A percentile compares a stretch with the other conserved stretches of the same genome.
These are phyloP conservation scores for Trichoderma sp. DNA, from an alignment of 2,329 filamentous ascomycete genomes.

Conservation along the genomic window DNA sequence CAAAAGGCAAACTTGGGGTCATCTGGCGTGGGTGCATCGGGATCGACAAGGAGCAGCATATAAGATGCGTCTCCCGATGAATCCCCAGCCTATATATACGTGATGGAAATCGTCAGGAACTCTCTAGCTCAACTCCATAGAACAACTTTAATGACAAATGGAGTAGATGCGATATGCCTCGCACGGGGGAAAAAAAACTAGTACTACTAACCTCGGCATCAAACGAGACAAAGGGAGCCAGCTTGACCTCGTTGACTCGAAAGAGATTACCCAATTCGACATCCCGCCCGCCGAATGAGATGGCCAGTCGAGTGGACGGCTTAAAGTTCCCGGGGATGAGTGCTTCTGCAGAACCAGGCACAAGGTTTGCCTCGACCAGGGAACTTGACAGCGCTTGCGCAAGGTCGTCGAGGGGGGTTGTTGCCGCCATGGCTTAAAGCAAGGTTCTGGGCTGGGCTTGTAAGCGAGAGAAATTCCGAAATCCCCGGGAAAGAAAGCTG, in stretches of 20 bases:
- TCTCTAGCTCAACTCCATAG: not conserved
- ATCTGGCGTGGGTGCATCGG: conserved; percentile 54
- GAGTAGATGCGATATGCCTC: not conserved
- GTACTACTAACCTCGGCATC: conserved; percentile 31
- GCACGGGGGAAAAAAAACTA: not conserved
- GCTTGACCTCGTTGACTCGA: conserved; percentile 39
- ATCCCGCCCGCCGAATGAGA: conserved; percentile 37
- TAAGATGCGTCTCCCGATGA: conserved; percentile 36
- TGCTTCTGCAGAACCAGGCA: conserved; percentile 39
- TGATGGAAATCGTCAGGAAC: not conserved
- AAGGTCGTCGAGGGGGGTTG: conserved; percentile 20
- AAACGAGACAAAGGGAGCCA: conserved; percentile 38
- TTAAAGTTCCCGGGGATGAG: conserved; percentile 44
- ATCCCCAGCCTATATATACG: conserved; percentile 26
- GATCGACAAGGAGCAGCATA: conserved; percentile 51
- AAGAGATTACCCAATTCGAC: conserved; percentile 41
- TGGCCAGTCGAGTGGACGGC: conserved; percentile 39
- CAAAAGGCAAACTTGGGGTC: conserved; percentile 56
- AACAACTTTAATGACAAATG: not conserved
- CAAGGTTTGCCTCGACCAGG: conserved; percentile 39
- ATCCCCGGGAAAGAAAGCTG: not conserved
- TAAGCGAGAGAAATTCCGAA: conserved; percentile 1
- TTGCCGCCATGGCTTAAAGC: not conserved
- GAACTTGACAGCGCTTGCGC: conserved; percentile 29
- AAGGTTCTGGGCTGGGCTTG: not conserved